Evolutionary conservation across 1,284 basidiomycete species (phyloP).

Genomic region (Cystobasidium pallidum): DNA sequence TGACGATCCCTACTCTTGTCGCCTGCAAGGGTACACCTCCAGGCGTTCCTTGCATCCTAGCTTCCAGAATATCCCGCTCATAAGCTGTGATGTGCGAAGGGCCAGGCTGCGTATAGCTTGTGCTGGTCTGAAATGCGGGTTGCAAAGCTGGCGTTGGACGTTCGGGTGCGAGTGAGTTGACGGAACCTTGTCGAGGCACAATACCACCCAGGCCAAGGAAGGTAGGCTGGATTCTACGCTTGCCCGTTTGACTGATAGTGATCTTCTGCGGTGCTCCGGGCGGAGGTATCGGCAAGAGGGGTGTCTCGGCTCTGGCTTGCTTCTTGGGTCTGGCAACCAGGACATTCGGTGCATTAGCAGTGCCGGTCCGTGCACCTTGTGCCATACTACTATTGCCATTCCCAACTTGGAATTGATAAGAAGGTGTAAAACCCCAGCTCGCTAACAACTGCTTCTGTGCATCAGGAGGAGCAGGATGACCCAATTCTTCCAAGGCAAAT

Average conservation of each 20-base stretch:
- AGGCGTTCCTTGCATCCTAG: slow-evolving; percentile 8
- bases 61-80: slow-evolving; percentile 11
- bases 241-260: slow-evolving; percentile 57
- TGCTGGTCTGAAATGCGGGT: slow-evolving; percentile 6
- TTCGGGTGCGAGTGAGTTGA: background rate
- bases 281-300: slow-evolving; percentile 34
- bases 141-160: background rate
- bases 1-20: slow-evolving; percentile 7
- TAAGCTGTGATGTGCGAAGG: slow-evolving; percentile 1
- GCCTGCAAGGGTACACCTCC: background rate
- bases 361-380: slow-evolving; percentile 44
- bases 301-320: slow-evolving; percentile 41
- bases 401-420: background rate
- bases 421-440: slow-evolving; percentile 69
- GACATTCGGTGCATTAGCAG: slow-evolving; percentile 50
- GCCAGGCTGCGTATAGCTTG: background rate
- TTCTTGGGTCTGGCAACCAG: slow-evolving; percentile 54
- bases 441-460: slow-evolving; percentile 75
- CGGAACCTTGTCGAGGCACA: slow-evolving; percentile 31
- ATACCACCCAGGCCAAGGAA: slow-evolving; percentile 50
- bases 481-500: slow-evolving; percentile 78
- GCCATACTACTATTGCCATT: slow-evolving; percentile 26
- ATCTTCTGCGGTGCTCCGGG: slow-evolving; percentile 54
- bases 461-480: slow-evolving; percentile 74
- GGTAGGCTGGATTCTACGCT: slow-evolving; percentile 57